Base-by-base conservation (phyloP, 1,284 basidiomycete genomes). In the Pholiota adiposa region DNA sequence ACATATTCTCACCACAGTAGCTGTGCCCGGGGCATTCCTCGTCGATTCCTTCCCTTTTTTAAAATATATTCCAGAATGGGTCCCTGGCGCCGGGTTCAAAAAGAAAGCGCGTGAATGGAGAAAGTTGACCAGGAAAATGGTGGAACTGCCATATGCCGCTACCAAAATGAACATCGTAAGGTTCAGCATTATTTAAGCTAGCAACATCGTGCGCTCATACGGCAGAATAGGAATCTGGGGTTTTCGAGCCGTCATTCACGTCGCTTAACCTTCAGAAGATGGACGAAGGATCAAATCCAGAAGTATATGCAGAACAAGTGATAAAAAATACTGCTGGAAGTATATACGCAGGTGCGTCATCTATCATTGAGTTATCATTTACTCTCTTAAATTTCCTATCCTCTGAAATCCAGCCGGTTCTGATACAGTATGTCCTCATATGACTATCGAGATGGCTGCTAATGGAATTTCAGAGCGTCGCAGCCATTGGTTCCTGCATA, bases 11-110 rank as follows among this genome's bases (percentile, higher is more conserved):
- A 33, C 61, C 4, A 53, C 38, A 6, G 65, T 67, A 1, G 59
- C 49, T 0, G 56, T 65, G 4, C 67, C 68, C 1, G 69, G 72
- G 0, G 56, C 56, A 8, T 75, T 70, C 49, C 57, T 74, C 0
- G 73, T 74, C 2, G 65, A 73, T 58, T 46, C 59, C 9, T 51
- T 72, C 12, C 69, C 69, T 0, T 25, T 62, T 16, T 52, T 69
- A 31, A 62, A 61, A 44, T 59, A 65, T 48, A 54, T 68, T 4
- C 64, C 69, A 1, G 63, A 61, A 36, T 68, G 63, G 62, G 27
- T 66, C 12, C 68, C 68, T 19, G 64, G 64, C n/a, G 65, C 70
- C 43, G 62, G 59, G 3, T 66, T 69, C 11, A 31, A 31, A 31
- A 11, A 31, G 29, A 31, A 31, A 31, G 64, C 64, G 23, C 58